Percentiles rank a stretch among this genome's conserved stretches.
phyloP scores from a whole-genome alignment of 306 rosid genomes.

The Datisca glomerata region DNA sequence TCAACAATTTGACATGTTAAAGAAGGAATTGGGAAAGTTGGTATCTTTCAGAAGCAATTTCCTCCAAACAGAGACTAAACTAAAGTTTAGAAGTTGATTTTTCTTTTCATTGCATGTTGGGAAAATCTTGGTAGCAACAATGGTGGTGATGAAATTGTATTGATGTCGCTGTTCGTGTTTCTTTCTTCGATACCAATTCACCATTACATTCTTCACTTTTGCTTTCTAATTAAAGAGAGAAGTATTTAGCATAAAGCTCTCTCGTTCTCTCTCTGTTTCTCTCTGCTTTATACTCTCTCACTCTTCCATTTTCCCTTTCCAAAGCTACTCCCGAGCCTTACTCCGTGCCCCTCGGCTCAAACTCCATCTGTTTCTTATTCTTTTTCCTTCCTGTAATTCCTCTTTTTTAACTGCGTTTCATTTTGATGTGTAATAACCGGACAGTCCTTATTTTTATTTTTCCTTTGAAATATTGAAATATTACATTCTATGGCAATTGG shows the following conservation, averaged over 20 bases:
- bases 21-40: background rate
- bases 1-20: background rate
- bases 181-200: background rate
- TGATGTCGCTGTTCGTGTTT: no score
- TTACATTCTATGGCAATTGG: no score
- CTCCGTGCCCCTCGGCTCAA: background rate
- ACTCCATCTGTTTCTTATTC: background rate
- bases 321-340: constrained; percentile 1
- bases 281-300: background rate
- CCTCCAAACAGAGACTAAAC: no score
- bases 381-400: no score
- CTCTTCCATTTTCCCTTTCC: background rate
- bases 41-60: no score
- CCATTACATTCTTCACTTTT: background rate
- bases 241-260: background rate
- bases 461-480: background rate
- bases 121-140: background rate
- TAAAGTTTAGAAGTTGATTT: background rate
- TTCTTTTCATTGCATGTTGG: background rate
- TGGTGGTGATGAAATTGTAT: background rate
- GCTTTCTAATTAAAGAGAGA: background rate
- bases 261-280: background rate
- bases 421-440: background rate
- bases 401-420: background rate
- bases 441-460: background rate